Evolutionary conservation across 1,139 yeast genomes (phyloP), one percentile per base, ranked within the genome.

Genomic region (Diutina scorzettiae): DNA sequence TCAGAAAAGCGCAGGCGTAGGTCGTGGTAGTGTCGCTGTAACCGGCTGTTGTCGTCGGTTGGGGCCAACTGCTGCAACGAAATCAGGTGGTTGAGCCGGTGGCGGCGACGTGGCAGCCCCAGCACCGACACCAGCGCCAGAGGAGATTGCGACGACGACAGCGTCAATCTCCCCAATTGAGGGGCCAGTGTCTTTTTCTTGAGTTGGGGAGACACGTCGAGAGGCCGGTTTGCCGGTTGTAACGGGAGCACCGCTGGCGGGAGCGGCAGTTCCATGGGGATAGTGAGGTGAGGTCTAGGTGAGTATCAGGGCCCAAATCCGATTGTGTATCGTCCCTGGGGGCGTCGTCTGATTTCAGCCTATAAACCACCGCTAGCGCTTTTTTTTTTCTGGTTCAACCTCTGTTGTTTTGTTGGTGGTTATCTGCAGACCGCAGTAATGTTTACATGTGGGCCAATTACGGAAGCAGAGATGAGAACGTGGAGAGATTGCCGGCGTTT

Each of bases 21-120:
- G 43, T 62, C 66, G 14, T 63, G 55, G 45, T 57, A 58, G 41
- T 55, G 59, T 42, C 62, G 49, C 44, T 62, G 64, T 16, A 46
- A 16, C 29, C 19, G 19, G 23, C 16, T 23, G 14, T 34, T n/a
- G 14, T 34, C 39, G 14, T n/a, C 24, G 18, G 25, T n/a, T 6
- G 28, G 28, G 9, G 28, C 27, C 12, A 34, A 34, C n/a, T 23
- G 39, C 11, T 34, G 39, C 7, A 23, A 21, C 28, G 16, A 20
- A 5, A 23, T 28, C 39, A 34, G 39, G 20, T 34, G 39, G 8
- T 27, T 23, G 12, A 34, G 16, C 19, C 19, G 18, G 12, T 20
- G 14, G 27, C 29, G 39, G 14, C 39, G 39, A 6, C 27, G 28
- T 7, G 39, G 39, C 28, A 21, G 27, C n/a, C 39, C 39, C 28